phyloP scores from a whole-genome alignment of 495 filamentous ascomycete species.

The Rusavskia elegans region DNA sequence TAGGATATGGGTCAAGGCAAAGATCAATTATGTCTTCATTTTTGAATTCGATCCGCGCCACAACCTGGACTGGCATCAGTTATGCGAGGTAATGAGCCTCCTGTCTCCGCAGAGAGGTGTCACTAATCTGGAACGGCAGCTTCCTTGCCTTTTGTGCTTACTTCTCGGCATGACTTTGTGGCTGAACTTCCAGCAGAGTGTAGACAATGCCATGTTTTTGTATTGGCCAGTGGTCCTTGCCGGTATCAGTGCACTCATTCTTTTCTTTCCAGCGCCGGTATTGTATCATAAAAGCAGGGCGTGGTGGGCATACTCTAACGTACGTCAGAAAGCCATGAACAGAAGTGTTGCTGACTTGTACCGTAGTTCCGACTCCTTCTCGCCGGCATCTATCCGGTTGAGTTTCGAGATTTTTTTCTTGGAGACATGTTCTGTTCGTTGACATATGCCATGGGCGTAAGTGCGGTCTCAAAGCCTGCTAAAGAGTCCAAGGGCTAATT shows the following conservation, averaged over 20 bases:
- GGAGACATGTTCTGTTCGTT: slow-evolving; percentile 96
- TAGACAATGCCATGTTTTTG: slow-evolving; percentile 51
- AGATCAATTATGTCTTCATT: slow-evolving; percentile 91
- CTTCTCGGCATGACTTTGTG: slow-evolving; percentile 67
- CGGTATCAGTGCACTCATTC: slow-evolving; percentile 39
- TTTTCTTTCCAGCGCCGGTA: slow-evolving; percentile 60
- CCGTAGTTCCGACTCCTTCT: slow-evolving; percentile 65
- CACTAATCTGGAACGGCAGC: slow-evolving; percentile 18
- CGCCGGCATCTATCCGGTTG: slow-evolving; percentile 79
- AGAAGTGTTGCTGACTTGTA: slow-evolving; percentile 10
- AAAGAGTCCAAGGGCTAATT: slow-evolving; percentile 13
- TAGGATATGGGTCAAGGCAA: slow-evolving; percentile 60
- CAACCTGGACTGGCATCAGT: slow-evolving; percentile 74
- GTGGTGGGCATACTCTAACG: slow-evolving; percentile 76
- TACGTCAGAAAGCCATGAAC: slow-evolving; percentile 25
- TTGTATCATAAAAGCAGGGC: slow-evolving; percentile 61
- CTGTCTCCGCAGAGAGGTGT: neutral
- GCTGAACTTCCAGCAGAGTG: slow-evolving; percentile 64
- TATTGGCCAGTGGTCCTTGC: slow-evolving; percentile 84
- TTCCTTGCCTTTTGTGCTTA: slow-evolving; percentile 63
- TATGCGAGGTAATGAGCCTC: slow-evolving; percentile 43
- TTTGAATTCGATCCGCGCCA: slow-evolving; percentile 88
- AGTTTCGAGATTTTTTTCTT: slow-evolving; percentile 94
- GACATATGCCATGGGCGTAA: slow-evolving; percentile 74
- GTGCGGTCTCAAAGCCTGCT: slow-evolving; percentile 17